A percentile compares a stretch with the other conserved stretches of the same genome.
Conservation (phyloP, 257 asterid genomes). For the Orobanche coerulescens region DNA sequence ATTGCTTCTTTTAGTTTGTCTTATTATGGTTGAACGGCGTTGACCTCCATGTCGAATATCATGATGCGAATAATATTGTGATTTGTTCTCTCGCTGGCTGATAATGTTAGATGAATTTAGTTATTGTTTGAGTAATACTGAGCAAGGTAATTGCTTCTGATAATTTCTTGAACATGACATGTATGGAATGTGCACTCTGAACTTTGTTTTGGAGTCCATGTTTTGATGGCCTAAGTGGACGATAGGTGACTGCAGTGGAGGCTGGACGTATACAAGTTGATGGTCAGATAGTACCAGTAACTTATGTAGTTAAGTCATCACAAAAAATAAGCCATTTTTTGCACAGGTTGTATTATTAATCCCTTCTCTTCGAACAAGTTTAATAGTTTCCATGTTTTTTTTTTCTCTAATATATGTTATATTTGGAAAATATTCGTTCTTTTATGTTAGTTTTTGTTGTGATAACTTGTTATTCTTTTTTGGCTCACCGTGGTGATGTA, state of each 20-base stretch:
- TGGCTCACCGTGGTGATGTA: constrained; percentile 17
- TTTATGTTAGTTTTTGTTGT: background rate
- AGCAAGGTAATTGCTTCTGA: background rate
- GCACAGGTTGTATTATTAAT: constrained; percentile 51
- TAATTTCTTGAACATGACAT: constrained; percentile 1
- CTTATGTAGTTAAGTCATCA: constrained; percentile 62
- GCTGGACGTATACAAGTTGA: constrained; percentile 89
- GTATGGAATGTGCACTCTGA: background rate
- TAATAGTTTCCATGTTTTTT: background rate
- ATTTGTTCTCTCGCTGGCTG: background rate
- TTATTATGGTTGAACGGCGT: background rate
- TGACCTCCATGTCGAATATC: background rate
- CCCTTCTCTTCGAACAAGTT: background rate
- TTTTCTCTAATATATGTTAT: background rate
- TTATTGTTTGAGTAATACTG: background rate
- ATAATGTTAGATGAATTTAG: background rate
- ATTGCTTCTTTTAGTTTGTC: background rate
- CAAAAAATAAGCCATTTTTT: constrained; percentile 91
- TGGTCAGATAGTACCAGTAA: constrained; percentile 61
- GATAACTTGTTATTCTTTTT: background rate
- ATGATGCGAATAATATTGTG: background rate
- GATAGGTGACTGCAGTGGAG: constrained; percentile 80
- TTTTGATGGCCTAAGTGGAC: constrained; percentile 15
- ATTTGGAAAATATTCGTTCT: background rate
- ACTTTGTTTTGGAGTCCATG: constrained; percentile 2